Evolutionary conservation across 2,329 filamentous ascomycete genomes (phyloP).

Genomic region (Colletotrichum spaethianum): DNA sequence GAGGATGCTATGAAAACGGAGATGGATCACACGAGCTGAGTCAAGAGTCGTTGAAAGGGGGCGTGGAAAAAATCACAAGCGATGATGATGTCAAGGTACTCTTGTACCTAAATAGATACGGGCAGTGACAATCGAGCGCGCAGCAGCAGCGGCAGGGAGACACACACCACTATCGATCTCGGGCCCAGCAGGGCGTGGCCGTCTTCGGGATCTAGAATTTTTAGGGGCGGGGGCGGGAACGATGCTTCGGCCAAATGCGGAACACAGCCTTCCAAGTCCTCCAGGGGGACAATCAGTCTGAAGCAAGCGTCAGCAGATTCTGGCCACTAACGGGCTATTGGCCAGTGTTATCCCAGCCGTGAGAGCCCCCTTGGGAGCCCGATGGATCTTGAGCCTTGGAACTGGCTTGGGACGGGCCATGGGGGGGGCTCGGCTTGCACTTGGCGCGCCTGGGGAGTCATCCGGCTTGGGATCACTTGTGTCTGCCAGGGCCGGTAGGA

Average conservation of each 20-base stretch:
- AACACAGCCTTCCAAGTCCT: constrained; percentile 18
- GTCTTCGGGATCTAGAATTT: constrained; percentile 35
- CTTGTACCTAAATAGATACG: constrained; percentile 5
- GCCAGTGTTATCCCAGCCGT: not conserved
- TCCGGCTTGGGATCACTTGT: not conserved
- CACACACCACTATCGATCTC: too few relatives aligned
- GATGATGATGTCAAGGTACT: constrained; percentile 35
- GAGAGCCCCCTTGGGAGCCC: not conserved
- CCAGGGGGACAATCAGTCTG: not conserved
- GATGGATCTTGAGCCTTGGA: constrained; percentile 4
- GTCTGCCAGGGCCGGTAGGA: constrained; percentile 4
- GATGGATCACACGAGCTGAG: constrained; percentile 13
- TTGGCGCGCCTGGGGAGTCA: constrained; percentile 1
- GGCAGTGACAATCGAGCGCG: not conserved
- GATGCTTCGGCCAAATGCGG: constrained; percentile 41
- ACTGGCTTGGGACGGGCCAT: constrained; percentile 5
- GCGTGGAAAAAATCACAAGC: not conserved
- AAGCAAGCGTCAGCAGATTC: not conserved
- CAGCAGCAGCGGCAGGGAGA: not conserved
- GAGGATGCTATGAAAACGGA: constrained; percentile 7
- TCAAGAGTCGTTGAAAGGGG: not conserved
- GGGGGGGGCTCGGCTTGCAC: constrained; percentile 1
- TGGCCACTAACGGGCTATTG: not conserved
- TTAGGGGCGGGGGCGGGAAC: constrained; percentile 21
- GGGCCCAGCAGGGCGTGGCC: not conserved